Evolutionary conservation across 805 yeast species (phyloP), one percentile per base, ranked within the genome.

Genomic region (Metahyphopichia silvanorum): DNA sequence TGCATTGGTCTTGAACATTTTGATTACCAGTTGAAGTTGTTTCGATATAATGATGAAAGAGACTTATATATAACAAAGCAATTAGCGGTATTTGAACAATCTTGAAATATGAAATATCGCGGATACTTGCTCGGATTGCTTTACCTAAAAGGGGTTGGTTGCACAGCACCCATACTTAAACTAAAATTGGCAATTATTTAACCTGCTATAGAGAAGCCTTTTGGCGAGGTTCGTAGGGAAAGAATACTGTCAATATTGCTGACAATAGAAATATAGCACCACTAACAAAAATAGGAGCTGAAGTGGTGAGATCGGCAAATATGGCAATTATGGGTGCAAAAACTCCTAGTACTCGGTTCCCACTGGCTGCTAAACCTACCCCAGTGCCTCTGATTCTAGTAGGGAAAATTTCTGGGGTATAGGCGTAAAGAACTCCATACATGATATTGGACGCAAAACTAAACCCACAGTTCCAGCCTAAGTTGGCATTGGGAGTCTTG

Each of bases 211-310:
- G 29, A 32, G 42, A 34, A 4, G 44, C 22, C 25, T 47, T 46
- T 10, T 55, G 53, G 35, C 48, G 39, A 15, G 59, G 55, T 36
- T 53, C 60, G 31, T 48, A 56, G 6, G 57, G 57, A 40, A 56
- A 51, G 25, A 55, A 50, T 33, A 54, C 21, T 13, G 53, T 55
- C 37, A 62, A 35, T 4, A 57, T 35, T 4, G 74, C 67, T n/a
- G 77, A 52, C 16, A 51, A 45, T 13, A 78, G 66, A 42, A 77
- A 73, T 27, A 74, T 49, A 2, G 76, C 78, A 26, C 81, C 82
- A 46, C 78, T 68, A 12, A 77, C 79, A 69, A 74, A 78, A 30
- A 77, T 74, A 4, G 83, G 83, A 12, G 78, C 76, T 1, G 77
- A 47, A 2, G 78, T 65, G n/a, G 71, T 63, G 34, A 74, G 60